These are phyloP conservation scores for Anaeromyces robustus DNA, from an alignment of 192 early-diverging fungal species.

Conservation along the genomic window DNA sequence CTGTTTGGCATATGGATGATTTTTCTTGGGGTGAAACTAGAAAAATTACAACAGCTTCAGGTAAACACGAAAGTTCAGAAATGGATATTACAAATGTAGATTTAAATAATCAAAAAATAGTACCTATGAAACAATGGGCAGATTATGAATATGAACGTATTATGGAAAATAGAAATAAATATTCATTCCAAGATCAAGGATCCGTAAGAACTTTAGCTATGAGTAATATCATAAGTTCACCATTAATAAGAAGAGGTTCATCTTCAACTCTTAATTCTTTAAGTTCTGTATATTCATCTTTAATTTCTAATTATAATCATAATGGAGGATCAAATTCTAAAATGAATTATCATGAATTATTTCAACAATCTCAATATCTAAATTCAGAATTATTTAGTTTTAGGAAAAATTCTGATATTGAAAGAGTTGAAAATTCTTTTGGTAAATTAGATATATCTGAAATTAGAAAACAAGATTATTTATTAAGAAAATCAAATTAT, in stretches of 20 bases:
- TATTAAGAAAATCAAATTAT: too few species aligned
- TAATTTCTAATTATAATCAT: not conserved
- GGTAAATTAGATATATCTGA: not conserved
- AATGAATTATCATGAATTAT: not conserved
- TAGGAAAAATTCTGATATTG: not conserved
- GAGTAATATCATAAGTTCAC: not conserved
- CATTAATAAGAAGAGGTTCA: not conserved
- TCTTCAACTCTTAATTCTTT: not conserved
- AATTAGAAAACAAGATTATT: not conserved
- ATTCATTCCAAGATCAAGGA: not conserved
- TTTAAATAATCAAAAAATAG: not conserved
- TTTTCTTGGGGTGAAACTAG: constrained; percentile 95
- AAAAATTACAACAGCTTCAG: not conserved
- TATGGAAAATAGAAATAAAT: not conserved
- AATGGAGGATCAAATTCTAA: not conserved
- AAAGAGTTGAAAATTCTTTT: not conserved
- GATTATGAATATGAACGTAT: not conserved
- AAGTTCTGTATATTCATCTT: not conserved
- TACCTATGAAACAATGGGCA: not conserved
- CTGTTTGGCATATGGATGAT: constrained; percentile 99
- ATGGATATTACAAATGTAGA: not conserved
- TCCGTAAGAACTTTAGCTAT: not conserved
- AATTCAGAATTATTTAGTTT: not conserved
- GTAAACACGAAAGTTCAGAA: not conserved
- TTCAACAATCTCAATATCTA: too few species aligned